Conservation (phyloP, 352 stramenopile genomes). For the Globisporangium megalacanthum region DNA sequence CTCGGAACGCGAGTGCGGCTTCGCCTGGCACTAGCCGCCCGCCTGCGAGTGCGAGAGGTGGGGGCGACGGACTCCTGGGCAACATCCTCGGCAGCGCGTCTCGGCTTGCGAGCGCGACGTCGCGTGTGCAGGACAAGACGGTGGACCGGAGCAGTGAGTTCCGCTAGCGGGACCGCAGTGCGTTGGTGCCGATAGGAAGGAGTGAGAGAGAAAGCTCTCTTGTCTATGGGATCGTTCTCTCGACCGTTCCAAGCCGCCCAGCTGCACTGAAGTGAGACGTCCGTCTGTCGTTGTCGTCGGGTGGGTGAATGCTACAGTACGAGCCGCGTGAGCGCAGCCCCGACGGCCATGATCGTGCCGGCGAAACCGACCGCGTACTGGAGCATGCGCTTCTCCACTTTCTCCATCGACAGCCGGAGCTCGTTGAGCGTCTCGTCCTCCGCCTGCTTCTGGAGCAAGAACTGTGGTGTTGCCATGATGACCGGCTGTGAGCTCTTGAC, state of each 20-base stretch:
- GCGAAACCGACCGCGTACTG: slow-evolving; percentile 86
- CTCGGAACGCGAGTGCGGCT: slow-evolving; percentile 1
- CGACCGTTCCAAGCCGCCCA: not conserved
- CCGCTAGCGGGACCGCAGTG: not conserved
- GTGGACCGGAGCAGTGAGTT: slow-evolving; percentile 38
- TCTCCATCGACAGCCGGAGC: slow-evolving; percentile 84
- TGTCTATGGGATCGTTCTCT: not conserved
- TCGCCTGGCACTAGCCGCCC: slow-evolving; percentile 11
- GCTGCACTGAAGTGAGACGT: not conserved
- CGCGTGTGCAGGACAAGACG: slow-evolving; percentile 50
- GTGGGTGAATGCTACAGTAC: slow-evolving; percentile 37
- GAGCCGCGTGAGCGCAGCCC: slow-evolving; percentile 64
- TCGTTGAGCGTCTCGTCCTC: slow-evolving; percentile 86
- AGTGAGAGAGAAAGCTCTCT: not conserved
- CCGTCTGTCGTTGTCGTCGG: not conserved
- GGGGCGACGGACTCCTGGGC: slow-evolving; percentile 32
- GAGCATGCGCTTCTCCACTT: slow-evolving; percentile 86
- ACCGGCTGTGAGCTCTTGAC: too few relatives aligned
- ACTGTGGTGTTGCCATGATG: slow-evolving; percentile 17
- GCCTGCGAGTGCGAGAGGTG: not conserved
- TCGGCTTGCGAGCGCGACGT: slow-evolving; percentile 57
- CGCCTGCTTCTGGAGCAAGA: slow-evolving; percentile 84
- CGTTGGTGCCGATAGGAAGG: not conserved
- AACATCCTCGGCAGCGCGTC: slow-evolving; percentile 69
- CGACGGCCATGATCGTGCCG: slow-evolving; percentile 84